A percentile compares a stretch with the other conserved stretches of the same genome.
Conservation (phyloP, 192 early-diverging fungal species). For the Obelidium mucronatum region DNA sequence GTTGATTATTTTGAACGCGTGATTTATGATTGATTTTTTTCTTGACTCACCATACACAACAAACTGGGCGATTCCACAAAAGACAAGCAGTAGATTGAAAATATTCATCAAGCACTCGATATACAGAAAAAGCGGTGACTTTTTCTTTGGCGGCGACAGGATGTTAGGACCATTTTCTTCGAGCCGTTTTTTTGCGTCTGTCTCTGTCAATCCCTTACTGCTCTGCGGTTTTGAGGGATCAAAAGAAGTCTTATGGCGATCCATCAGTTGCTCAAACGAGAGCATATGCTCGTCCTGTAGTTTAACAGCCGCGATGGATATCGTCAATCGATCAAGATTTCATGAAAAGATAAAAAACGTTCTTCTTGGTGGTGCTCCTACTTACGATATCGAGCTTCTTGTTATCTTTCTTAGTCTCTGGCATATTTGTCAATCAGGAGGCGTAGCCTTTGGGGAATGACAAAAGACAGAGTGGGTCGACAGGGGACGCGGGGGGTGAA, state of each 20-base stretch:
- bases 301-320: too few relatives aligned
- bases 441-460: too few relatives aligned
- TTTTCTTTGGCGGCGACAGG: conserved; percentile 85
- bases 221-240: conserved; percentile 64
- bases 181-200: conserved; percentile 67
- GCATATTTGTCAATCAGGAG: too few relatives aligned
- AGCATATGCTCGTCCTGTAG: conserved; percentile 66
- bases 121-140: conserved; percentile 72
- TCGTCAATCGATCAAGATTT: too few relatives aligned
- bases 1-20: too few relatives aligned
- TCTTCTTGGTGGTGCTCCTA: background rate
- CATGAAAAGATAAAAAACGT: too few relatives aligned
- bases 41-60: conserved; percentile 63
- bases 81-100: conserved; percentile 85
- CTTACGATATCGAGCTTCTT: conserved; percentile 51
- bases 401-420: too few relatives aligned
- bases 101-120: conserved; percentile 72
- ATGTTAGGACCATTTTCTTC: conserved; percentile 77
- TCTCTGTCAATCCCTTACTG: conserved; percentile 68
- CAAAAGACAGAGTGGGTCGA: too few relatives aligned
- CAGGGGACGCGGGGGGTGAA: too few relatives aligned
- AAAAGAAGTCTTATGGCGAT: conserved; percentile 55
- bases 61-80: conserved; percentile 82
- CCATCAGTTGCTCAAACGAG: conserved; percentile 54
- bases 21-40: too few relatives aligned